A percentile compares a stretch with the other conserved stretches of the same genome.
These are phyloP conservation scores for Spirogloea muscicola DNA, from an alignment of 139 green algal species.

Conservation along the genomic window DNA sequence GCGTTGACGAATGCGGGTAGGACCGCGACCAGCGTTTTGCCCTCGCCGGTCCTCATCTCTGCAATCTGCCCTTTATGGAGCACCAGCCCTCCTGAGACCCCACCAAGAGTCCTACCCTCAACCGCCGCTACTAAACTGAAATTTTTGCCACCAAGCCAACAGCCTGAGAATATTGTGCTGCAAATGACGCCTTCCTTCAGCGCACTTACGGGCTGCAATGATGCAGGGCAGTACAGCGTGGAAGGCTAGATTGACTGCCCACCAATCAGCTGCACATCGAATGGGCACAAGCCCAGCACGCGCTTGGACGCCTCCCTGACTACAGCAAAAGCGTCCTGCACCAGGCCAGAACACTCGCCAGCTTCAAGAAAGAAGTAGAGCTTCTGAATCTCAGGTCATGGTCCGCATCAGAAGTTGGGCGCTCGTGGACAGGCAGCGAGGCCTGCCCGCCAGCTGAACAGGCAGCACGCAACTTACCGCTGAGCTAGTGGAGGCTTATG, in stretches of 20 bases:
- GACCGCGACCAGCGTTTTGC: slow-evolving; percentile 86
- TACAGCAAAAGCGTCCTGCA: slow-evolving; percentile 50
- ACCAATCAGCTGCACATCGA: slow-evolving; percentile 73
- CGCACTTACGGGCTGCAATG: too few relatives aligned
- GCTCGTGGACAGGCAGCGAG: too few relatives aligned
- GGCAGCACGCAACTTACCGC: neutral
- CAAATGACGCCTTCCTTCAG: too few relatives aligned
- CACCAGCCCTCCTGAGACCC: slow-evolving; percentile 62
- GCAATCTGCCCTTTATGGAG: slow-evolving; percentile 81
- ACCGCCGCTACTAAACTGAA: neutral
- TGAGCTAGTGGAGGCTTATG: neutral
- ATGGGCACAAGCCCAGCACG: slow-evolving; percentile 85
- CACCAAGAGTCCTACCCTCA: neutral
- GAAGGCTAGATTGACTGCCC: too few relatives aligned
- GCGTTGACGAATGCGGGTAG: slow-evolving; percentile 80
- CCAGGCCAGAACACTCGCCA: slow-evolving; percentile 34
- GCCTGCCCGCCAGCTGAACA: neutral
- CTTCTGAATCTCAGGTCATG: neutral
- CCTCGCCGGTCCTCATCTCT: slow-evolving; percentile 91
- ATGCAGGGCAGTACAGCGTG: too few relatives aligned
- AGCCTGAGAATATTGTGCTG: too few relatives aligned
- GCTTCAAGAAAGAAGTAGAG: neutral
- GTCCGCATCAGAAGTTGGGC: too few relatives aligned
- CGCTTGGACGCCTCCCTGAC: slow-evolving; percentile 78
- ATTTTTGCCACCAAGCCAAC: neutral